Evolutionary conservation across 2,329 filamentous ascomycete species (phyloP), one percentile per base, ranked within the genome.

Genomic region (Talaromyces marneffei): DNA sequence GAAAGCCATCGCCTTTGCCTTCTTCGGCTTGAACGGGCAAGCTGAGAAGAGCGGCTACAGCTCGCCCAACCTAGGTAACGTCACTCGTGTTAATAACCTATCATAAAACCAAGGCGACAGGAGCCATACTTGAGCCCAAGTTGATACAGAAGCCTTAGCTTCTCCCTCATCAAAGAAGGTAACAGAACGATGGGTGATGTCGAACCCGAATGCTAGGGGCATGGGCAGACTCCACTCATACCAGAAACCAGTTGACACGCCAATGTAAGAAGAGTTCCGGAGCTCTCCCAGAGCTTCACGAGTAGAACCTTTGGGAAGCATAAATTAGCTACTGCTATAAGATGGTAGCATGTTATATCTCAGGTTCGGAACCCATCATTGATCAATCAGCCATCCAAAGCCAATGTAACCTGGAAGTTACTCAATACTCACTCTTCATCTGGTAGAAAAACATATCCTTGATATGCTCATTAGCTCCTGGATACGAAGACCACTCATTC

Each of bases 131-230:
- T 52, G 46, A 12, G 46, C 16, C 46, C 46, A 52, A 18, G 46
- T 52, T 20, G 27, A 52, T 6, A 31, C 27, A 20, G 46, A 8
- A 67, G 87, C 82, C 60, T 74, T 79, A 1, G 77, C 80, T 18
- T 78, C 78, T 0, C 87, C 87, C 31, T 85, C 82, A 62, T 85
- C 84, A 62, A 78, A 83, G 16, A 83, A 69, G 0, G 77, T 80
- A 16, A 79, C 68, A 7, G 68, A 70, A 0, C 71, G 71, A 52
- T 78, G 74, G 8, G 70, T 64, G 50, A 84, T 72, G 57, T 84
- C 79, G 69, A 85, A 82, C 0, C 83, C 83, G 63, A 75, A 82
- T 52, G 70, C 68, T 23, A 62, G 50, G 1, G 71, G 59, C 2
- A 74, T 71, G 0, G 71, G 76, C 3, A 84, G 67, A 57, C 78